A percentile compares a stretch with the other conserved stretches of the same genome.
phyloP scores from a whole-genome alignment of 495 filamentous ascomycete genomes.

The Penicillium samsonianum region DNA sequence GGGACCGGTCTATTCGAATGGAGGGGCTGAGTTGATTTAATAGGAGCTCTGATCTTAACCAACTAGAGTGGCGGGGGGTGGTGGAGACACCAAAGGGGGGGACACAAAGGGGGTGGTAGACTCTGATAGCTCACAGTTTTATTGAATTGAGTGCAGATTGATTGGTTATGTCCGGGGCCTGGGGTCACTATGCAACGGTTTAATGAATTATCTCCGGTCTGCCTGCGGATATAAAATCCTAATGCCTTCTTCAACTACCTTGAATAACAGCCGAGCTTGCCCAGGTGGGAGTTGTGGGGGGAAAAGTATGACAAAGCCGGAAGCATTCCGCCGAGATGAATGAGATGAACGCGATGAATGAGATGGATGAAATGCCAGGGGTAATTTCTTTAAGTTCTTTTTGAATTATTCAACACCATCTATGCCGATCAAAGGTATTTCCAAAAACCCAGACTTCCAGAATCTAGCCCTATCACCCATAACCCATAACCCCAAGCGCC shows the following conservation, averaged over 20 bases:
- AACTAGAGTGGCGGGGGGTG: not conserved
- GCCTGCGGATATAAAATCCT: not conserved
- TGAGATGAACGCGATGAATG: not conserved
- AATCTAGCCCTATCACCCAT: too few species aligned
- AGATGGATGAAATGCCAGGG: not conserved
- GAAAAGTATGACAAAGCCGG: slow-evolving; percentile 4
- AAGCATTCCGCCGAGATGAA: not conserved
- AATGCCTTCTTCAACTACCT: slow-evolving; percentile 2
- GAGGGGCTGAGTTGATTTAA: slow-evolving; percentile 2
- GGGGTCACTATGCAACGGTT: not conserved
- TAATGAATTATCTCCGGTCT: slow-evolving; percentile 1
- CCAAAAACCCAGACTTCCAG: not conserved
- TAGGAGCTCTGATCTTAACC: slow-evolving; percentile 3
- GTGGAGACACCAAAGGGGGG: not conserved
- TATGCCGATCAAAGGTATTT: not conserved
- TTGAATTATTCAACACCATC: not conserved
- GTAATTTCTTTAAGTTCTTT: not conserved
- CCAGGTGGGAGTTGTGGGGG: not conserved
- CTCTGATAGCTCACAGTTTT: not conserved
- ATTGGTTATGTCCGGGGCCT: not conserved
- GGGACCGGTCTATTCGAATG: not conserved
- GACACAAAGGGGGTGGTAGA: not conserved
- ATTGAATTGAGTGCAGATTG: not conserved
- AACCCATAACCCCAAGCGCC: slow-evolving; percentile 14
- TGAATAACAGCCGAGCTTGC: not conserved